Conservation (phyloP, 345 rosid species). For the Punica granatum region DNA sequence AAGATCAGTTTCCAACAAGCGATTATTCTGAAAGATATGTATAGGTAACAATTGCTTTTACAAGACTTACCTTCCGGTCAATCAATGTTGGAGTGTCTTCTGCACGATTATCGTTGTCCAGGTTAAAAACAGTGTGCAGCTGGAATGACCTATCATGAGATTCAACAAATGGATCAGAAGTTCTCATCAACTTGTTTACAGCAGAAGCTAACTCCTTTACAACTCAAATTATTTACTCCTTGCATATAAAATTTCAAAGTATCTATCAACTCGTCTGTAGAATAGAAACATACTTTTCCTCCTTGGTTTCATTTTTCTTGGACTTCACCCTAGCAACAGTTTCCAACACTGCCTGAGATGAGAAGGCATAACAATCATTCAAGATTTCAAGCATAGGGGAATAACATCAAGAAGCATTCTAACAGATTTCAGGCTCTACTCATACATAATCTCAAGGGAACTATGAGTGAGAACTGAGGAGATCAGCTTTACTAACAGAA, state of each 20-base stretch:
- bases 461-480: not conserved
- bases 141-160: constrained; percentile 58
- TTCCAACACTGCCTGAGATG: constrained; percentile 80
- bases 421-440: not conserved
- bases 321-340: constrained; percentile 78
- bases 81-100: constrained; percentile 91
- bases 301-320: constrained; percentile 86
- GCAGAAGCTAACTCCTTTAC: not conserved
- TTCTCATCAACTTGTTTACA: constrained; percentile 6
- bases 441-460: not conserved
- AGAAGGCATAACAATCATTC: constrained; percentile 3
- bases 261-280: not conserved
- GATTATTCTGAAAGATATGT: not conserved
- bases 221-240: not conserved
- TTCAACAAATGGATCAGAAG: constrained; percentile 21
- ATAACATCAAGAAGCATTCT: not conserved
- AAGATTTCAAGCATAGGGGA: too few relatives aligned
- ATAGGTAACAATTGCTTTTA: not conserved
- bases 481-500: not conserved
- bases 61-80: constrained; percentile 63
- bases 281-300: constrained; percentile 61
- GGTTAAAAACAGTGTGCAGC: constrained; percentile 69
- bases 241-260: not conserved
- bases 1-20: constrained; percentile 8
- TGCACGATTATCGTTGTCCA: constrained; percentile 77